Base-by-base conservation (phyloP, 2,329 filamentous ascomycete genomes). In the Myriosclerotinia scirpicola region DNA sequence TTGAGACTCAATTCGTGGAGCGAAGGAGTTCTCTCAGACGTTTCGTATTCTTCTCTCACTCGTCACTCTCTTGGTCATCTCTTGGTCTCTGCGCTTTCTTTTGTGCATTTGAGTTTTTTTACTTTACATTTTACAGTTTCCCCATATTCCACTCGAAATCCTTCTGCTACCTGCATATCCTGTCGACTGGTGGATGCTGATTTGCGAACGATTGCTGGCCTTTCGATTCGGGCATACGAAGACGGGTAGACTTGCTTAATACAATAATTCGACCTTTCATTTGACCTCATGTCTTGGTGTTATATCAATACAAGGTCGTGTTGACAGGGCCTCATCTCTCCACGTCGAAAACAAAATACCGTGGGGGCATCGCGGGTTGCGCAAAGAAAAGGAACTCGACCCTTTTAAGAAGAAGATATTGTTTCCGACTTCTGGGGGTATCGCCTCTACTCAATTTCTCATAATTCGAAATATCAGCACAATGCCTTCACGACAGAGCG, bases 241-340 rank as follows among this genome's bases (percentile, higher is more conserved):
- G 53, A 65, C 42, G 42, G 62, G n/a, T 38, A 48, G 22, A 44
- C 22, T 22, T 20, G 20, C 5, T 52, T n/a, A 65, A 22, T 30
- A 56, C 62, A 8, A 59, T 65, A 67, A 60, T 58, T 67, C 20
- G 56, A 61, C 63, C 61, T 62, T 65, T 58, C 65, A 71, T 72
- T 69, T 68, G 69, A 65, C 68, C 70, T 67, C 66, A 75, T 75
- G 74, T 72, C 69, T 68, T 66, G 55, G 54, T 66, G 68, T 61
- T 58, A 69, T 63, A 66, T 52, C 53, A 58, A 54, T 36, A 56
- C 42, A 60, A 64, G 71, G 71, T 74, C 71, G 68, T 74, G 72
- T 73, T 74, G 71, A 74, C 67, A 62, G 64, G 70, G 48, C 71
- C 62, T 58, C 42, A 50, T 11, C 54, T 65, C 62, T 59, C 40